Conservation (phyloP, 495 filamentous ascomycete genomes). For the Podospora fimiseda region DNA sequence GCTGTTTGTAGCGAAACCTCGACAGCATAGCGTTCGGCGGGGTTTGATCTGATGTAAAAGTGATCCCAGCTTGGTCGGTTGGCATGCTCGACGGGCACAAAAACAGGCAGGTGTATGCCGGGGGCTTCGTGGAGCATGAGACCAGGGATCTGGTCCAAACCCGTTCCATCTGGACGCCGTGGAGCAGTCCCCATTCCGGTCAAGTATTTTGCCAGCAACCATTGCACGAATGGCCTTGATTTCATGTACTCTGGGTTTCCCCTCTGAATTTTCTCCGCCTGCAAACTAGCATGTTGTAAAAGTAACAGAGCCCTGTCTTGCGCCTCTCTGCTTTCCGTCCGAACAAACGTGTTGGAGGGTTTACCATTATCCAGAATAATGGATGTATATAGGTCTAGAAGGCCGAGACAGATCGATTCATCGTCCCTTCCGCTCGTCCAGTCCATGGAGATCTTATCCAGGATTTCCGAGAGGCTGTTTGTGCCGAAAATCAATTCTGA, state of each 20-base stretch:
- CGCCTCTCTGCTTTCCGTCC: background rate
- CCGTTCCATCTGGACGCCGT: slow-evolving; percentile 2
- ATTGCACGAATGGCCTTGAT: slow-evolving; percentile 19
- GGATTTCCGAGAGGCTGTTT: background rate
- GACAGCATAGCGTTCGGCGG: slow-evolving; percentile 1
- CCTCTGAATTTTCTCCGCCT: slow-evolving; percentile 7
- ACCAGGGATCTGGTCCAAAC: slow-evolving; percentile 6
- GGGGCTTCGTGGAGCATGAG: slow-evolving; percentile 1
- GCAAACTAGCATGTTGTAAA: background rate
- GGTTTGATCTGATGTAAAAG: slow-evolving; percentile 4
- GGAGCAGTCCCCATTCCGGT: slow-evolving; percentile 5
- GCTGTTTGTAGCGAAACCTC: slow-evolving; percentile 16
- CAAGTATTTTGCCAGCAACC: slow-evolving; percentile 13
- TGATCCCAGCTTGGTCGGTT: slow-evolving; percentile 15
- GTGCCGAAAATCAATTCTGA: slow-evolving; percentile 5
- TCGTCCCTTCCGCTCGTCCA: slow-evolving; percentile 11
- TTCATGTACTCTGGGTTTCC: slow-evolving; percentile 13
- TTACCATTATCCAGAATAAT: slow-evolving; percentile 13
- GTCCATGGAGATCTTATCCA: slow-evolving; percentile 11
- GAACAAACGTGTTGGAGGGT: no score
- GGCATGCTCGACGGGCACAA: slow-evolving; percentile 5
- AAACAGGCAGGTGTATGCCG: slow-evolving; percentile 17
- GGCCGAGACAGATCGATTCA: slow-evolving; percentile 13
- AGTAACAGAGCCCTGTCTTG: slow-evolving; percentile 4
- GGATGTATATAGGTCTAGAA: slow-evolving; percentile 17